Evolutionary conservation across 495 filamentous ascomycete genomes (phyloP).

Genomic region (Viridothelium virens): DNA sequence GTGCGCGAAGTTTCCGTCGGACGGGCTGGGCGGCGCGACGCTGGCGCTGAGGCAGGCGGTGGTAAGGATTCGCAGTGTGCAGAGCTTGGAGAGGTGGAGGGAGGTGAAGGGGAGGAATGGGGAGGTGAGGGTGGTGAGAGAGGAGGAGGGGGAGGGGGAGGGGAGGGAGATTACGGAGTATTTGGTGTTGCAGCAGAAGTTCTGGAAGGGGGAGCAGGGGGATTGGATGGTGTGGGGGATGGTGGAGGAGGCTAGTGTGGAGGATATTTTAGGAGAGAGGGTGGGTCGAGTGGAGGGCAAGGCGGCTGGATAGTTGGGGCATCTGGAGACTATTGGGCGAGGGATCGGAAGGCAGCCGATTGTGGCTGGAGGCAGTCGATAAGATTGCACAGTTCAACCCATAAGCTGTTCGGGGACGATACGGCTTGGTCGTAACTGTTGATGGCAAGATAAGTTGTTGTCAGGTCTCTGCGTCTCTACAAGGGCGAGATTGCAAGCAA

Average conservation of each 20-base stretch:
- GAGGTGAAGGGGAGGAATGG: not conserved
- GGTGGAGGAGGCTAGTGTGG: conserved; percentile 49
- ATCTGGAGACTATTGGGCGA: no score
- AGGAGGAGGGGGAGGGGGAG: conserved; percentile 16
- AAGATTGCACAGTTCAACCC: no score
- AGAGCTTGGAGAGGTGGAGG: conserved; percentile 37
- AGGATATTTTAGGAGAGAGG: conserved; percentile 31
- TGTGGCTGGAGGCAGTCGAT: no score
- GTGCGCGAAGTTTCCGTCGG: conserved; percentile 42
- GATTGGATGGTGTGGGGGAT: conserved; percentile 76
- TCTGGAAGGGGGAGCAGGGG: conserved; percentile 48
- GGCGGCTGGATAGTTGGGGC: not conserved
- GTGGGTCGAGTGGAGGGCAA: conserved; percentile 13
- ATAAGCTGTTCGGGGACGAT: not conserved
- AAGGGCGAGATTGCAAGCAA: not conserved
- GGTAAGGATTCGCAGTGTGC: conserved; percentile 60
- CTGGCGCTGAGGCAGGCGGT: conserved; percentile 60
- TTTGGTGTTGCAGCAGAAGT: conserved; percentile 60
- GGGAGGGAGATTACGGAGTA: conserved; percentile 64
- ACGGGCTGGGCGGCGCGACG: conserved; percentile 40
- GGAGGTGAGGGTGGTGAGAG: conserved; percentile 13
- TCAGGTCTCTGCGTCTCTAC: not conserved
- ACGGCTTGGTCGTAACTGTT: not conserved
- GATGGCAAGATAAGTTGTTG: not conserved
- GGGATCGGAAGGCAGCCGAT: no score